A percentile compares a stretch with the other conserved stretches of the same genome.
Conservation (phyloP, 1,139 yeast genomes). For the Magnusiomyces suaveolens region DNA sequence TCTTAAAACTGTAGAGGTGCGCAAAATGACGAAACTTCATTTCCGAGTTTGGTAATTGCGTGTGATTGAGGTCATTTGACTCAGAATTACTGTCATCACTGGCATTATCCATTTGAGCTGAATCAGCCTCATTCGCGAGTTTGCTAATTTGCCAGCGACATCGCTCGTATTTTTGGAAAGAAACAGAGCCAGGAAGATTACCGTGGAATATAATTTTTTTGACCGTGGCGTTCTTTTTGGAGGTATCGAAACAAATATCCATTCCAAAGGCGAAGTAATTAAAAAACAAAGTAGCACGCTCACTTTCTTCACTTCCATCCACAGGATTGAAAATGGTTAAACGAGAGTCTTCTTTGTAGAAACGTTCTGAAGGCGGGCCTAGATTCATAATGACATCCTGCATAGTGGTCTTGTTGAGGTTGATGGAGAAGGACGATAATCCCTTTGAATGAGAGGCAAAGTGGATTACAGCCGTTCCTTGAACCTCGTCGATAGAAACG, state of each 20-base stretch:
- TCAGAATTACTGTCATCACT: neutral
- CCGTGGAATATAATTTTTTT: constrained; percentile 28
- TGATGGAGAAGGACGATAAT: constrained; percentile 12
- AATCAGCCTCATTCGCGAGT: neutral
- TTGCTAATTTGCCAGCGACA: constrained; percentile 25
- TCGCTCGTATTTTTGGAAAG: constrained; percentile 26
- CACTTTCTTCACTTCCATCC: constrained; percentile 15
- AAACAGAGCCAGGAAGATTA: constrained; percentile 27
- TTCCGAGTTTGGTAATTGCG: constrained; percentile 15
- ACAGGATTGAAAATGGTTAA: constrained; percentile 25
- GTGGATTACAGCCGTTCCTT: constrained; percentile 12
- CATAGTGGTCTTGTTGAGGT: constrained; percentile 21
- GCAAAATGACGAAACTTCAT: constrained; percentile 15
- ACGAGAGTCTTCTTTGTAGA: constrained; percentile 26
- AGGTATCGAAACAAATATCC: constrained; percentile 28
- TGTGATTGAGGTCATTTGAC: constrained; percentile 2
- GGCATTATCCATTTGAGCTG: neutral
- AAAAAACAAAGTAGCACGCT: constrained; percentile 21
- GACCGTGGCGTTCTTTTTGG: constrained; percentile 20
- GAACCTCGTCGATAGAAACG: constrained; percentile 13
- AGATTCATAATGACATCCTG: constrained; percentile 26
- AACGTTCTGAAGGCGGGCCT: constrained; percentile 30
- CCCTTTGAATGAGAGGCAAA: constrained; percentile 18
- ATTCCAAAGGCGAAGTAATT: constrained; percentile 28
- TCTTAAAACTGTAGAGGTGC: constrained; percentile 9